These are phyloP conservation scores for Fusarium sublunatum DNA, from an alignment of 2,329 filamentous ascomycete species.

Conservation along the genomic window DNA sequence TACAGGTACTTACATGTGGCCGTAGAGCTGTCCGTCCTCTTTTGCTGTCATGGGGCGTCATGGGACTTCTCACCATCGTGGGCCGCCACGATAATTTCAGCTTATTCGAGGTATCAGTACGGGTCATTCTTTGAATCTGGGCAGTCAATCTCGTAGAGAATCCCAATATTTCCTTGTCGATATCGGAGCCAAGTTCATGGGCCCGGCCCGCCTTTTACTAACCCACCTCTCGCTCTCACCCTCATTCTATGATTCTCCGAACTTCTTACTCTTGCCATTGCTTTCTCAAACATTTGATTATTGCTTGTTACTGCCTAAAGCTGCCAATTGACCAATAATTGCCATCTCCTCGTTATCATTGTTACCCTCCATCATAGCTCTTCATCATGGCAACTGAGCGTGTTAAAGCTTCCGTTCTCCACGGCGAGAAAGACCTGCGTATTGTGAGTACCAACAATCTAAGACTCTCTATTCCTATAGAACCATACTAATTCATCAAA, in stretches of 20 bases:
- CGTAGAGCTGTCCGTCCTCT: too few species aligned
- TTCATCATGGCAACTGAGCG: conserved; percentile 43
- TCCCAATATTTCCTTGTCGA: conserved; percentile 18
- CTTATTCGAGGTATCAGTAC: background rate
- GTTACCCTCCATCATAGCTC: background rate
- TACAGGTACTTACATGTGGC: too few species aligned
- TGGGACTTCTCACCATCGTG: conserved; percentile 33
- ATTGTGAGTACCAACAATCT: conserved; percentile 54
- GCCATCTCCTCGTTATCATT: background rate
- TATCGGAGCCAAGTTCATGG: conserved; percentile 17
- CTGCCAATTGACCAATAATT: conserved; percentile 14
- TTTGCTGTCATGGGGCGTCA: conserved; percentile 38
- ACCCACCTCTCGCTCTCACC: conserved; percentile 20
- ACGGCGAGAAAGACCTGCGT: conserved; percentile 62
- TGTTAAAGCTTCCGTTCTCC: conserved; percentile 65
- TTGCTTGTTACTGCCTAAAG: background rate
- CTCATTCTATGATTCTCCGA: conserved; percentile 15
- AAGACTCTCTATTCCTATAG: background rate
- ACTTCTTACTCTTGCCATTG: conserved; percentile 9
- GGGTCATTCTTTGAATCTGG: conserved; percentile 6
- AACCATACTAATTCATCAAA: background rate
- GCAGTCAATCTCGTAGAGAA: background rate
- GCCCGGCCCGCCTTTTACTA: conserved; percentile 21
- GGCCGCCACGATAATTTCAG: conserved; percentile 18
- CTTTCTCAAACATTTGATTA: background rate